Conservation (phyloP, 495 filamentous ascomycete genomes). For the Penicillium malachiteum region DNA sequence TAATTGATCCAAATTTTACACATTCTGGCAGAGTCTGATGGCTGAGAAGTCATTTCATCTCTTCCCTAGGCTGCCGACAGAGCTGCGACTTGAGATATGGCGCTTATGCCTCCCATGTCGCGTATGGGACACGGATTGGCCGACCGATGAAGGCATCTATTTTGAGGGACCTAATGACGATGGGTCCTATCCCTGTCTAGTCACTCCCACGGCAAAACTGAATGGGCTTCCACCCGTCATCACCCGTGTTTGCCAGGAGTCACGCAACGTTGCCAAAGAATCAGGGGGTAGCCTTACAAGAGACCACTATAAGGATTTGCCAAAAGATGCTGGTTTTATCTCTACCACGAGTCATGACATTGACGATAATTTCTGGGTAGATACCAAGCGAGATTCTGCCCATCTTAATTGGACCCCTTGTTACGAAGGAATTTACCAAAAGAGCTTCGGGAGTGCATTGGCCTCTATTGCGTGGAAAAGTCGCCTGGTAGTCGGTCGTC, state of each 20-base stretch:
- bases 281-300: slow-evolving; percentile 1
- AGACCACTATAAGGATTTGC: background rate
- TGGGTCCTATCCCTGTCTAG: background rate
- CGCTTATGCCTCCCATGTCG: slow-evolving; percentile 7
- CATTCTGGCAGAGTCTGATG: too few relatives aligned
- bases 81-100: slow-evolving; percentile 9
- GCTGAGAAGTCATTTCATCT: slow-evolving; percentile 3
- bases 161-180: background rate
- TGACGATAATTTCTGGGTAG: slow-evolving; percentile 3
- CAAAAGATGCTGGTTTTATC: background rate
- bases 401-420: slow-evolving; percentile 7
- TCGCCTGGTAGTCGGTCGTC: slow-evolving; percentile 3
- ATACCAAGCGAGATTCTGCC: slow-evolving; percentile 7
- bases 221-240: slow-evolving; percentile 8
- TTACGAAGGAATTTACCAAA: slow-evolving; percentile 5
- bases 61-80: slow-evolving; percentile 5
- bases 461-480: slow-evolving; percentile 4
- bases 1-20: too few relatives aligned
- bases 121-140: slow-evolving; percentile 5
- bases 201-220: background rate
- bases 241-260: slow-evolving; percentile 7
- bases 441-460: slow-evolving; percentile 4
- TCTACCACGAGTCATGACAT: background rate
- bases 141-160: background rate
- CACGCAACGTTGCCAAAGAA: slow-evolving; percentile 6